Percentiles rank a stretch among this genome's conserved stretches.
These are phyloP conservation scores for Starmerella asiatica DNA, from an alignment of 805 yeast species.

Conservation along the genomic window DNA sequence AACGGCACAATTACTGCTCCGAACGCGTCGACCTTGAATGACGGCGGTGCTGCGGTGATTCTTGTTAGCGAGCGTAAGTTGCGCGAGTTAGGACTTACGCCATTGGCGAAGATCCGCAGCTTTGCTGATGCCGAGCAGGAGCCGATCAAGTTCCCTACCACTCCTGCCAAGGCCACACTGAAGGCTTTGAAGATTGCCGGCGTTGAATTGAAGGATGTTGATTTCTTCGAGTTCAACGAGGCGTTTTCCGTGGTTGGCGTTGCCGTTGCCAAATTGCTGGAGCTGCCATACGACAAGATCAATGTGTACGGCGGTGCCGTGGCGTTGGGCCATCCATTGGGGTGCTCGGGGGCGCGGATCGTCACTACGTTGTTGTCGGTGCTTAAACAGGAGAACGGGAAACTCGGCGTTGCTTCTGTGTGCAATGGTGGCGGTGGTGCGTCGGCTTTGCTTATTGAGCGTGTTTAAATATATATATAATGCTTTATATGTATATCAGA, in stretches of 20 bases:
- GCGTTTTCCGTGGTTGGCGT: conserved; percentile 95
- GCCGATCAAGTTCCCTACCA: conserved; percentile 90
- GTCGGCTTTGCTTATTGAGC: conserved; percentile 78
- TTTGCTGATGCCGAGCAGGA: conserved; percentile 98
- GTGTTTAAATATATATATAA: conserved; percentile 26
- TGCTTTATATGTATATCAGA: neutral
- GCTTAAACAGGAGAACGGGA: conserved; percentile 71
- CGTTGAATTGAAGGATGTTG: conserved; percentile 51
- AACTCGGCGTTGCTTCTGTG: conserved; percentile 86
- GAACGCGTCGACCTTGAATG: conserved; percentile 90
- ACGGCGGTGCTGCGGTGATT: conserved; percentile 94
- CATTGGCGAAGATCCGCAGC: conserved; percentile 76
- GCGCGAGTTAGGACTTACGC: conserved; percentile 73
- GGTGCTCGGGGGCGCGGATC: conserved; percentile 92
- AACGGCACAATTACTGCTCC: conserved; percentile 91
- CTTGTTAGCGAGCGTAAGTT: conserved; percentile 75
- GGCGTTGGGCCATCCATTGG: conserved; percentile 91
- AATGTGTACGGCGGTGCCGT: conserved; percentile 96
- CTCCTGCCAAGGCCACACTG: conserved; percentile 90
- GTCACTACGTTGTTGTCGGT: conserved; percentile 75
- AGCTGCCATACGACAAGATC: conserved; percentile 49
- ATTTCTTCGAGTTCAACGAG: conserved; percentile 91
- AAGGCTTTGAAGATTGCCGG: conserved; percentile 87
- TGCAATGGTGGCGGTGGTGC: conserved; percentile 99
- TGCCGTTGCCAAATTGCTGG: conserved; percentile 65